Evolutionary conservation across 768 basidiomycete species (phyloP).

Genomic region (Paxillus involutus): DNA sequence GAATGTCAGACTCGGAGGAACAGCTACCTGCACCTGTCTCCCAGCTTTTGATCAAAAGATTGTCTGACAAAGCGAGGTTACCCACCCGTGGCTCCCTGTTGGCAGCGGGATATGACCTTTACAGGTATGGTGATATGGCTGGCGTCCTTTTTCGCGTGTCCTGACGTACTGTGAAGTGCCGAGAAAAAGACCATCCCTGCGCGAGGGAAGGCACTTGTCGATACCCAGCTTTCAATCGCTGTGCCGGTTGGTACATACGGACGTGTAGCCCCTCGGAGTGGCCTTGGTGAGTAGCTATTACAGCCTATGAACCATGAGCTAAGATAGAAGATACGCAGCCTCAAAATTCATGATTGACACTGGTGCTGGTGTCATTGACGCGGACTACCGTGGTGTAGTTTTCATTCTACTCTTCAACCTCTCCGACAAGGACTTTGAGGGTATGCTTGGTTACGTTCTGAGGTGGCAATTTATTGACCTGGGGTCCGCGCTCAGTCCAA

Average conservation of each 20-base stretch:
- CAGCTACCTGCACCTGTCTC: conserved; percentile 36
- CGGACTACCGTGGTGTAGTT: conserved; percentile 91
- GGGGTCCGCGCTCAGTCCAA: conserved; percentile 53
- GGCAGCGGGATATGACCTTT: conserved; percentile 94
- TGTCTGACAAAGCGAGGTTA: conserved; percentile 76
- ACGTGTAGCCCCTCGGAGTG: conserved; percentile 93
- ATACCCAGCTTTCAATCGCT: conserved; percentile 91
- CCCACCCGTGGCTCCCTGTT: conserved; percentile 86
- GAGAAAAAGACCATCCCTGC: conserved; percentile 85
- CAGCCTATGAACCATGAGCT: not conserved
- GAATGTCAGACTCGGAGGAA: conserved; percentile 45
- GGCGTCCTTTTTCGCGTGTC: not conserved
- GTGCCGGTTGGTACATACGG: conserved; percentile 95
- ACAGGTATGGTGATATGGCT: conserved; percentile 53
- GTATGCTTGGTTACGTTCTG: conserved; percentile 36
- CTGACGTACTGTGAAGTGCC: conserved; percentile 51
- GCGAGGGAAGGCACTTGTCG: conserved; percentile 86
- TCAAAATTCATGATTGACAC: conserved; percentile 98
- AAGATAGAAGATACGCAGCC: conserved; percentile 46
- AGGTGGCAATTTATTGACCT: not conserved
- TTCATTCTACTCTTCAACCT: conserved; percentile 93
- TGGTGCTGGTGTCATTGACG: conserved; percentile 95
- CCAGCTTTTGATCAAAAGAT: conserved; percentile 78
- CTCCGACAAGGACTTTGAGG: conserved; percentile 85
- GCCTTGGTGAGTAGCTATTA: conserved; percentile 66